Percentiles rank a stretch among this genome's conserved stretches.
Evolutionary conservation across 306 rosid species (phyloP).

Genomic region (Coriaria nepalensis): DNA sequence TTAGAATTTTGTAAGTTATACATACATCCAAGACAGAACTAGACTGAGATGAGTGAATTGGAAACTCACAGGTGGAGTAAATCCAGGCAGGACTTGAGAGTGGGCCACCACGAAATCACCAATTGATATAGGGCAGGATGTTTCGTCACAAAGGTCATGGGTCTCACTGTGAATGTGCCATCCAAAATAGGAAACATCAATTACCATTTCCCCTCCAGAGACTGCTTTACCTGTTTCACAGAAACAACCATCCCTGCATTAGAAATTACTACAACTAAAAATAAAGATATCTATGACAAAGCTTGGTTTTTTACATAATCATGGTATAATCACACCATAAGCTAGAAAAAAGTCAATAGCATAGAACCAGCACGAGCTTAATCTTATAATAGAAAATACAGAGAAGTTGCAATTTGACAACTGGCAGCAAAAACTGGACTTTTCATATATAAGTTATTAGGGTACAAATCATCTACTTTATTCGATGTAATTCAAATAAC

Average conservation of each 20-base stretch:
- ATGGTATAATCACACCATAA: no score
- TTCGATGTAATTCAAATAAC: no score
- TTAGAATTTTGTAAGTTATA: no score
- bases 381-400: no score
- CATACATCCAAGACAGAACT: not conserved
- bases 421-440: not conserved
- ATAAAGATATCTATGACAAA: not conserved
- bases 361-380: no score
- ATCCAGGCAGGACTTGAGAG: conserved; percentile 59
- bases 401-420: not conserved
- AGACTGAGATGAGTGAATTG: conserved; percentile 6
- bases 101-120: conserved; percentile 78
- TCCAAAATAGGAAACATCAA: conserved; percentile 73
- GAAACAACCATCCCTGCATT: not conserved
- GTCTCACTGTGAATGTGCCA: conserved; percentile 66
- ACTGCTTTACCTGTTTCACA: conserved; percentile 36
- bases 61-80: conserved; percentile 74
- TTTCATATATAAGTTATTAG: no score
- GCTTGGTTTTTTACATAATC: not conserved
- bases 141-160: conserved; percentile 69
- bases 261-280: not conserved
- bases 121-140: conserved; percentile 63
- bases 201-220: conserved; percentile 57
- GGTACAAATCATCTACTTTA: no score
- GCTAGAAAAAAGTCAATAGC: no score